Base-by-base conservation (phyloP, 306 rosid species). In the Oemleria cerasiformis region DNA sequence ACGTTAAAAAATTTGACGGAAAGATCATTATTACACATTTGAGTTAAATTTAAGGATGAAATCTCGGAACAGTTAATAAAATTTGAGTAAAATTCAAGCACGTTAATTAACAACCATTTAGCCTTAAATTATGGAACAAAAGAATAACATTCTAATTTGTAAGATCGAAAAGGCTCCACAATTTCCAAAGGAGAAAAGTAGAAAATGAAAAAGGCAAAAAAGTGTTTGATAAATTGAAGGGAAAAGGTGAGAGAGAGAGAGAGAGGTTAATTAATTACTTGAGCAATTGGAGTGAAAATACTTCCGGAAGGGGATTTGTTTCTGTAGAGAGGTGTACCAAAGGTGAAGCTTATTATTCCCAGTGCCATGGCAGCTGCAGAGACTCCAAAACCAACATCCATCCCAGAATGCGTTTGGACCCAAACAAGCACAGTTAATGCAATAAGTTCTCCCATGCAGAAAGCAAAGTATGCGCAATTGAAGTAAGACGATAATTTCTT, bases 331-430 rank as follows among this genome's bases (percentile, higher is more conserved):
- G 72, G 4, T 5, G 82, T 58, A 6, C 86, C 92, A 0, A 66
- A 69, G 39, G 75, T 45, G 67, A 88, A 75, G 71, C 73, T 47
- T 8, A 88, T 43, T 76, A 88, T 63, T 4, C 81, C 92, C 11
- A 75, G 5, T 1, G 79, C 78, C 92, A 88, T 88, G 67, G 85
- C 92, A 0, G 82, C 88, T 3, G 88, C 88, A 5, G 92, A 88
- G 12, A 81, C 84, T 12, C 88, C 86, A 34, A 88, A 85, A 16
- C 92, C 90, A 5, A 83, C 73, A 59, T 88, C 92, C 92, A 85
- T 85, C 7, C 92, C 92, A 1, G 83, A 81, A 61, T 83, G 77
- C 19, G 90, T 85, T 73, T 88, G 92, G 45, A 88, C 62, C 92
- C 92, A 88, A 45, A 88, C 90, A 1, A 88, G 85, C 20, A 88